Base-by-base conservation (phyloP, 345 rosid genomes). In the Carallia pectinifolia region DNA sequence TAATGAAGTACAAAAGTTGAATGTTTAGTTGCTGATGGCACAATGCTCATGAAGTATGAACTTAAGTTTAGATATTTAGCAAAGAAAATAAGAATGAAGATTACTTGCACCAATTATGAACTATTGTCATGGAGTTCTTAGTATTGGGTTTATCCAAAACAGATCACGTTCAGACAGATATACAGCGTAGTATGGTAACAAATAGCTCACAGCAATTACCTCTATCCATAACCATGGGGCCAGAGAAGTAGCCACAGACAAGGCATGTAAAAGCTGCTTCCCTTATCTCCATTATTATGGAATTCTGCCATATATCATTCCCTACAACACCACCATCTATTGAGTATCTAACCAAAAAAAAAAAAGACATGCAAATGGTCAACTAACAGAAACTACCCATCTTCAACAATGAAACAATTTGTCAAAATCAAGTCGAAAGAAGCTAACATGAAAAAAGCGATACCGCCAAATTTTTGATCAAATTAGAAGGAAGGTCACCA, bases 251-350 rank as follows among this genome's bases (percentile, higher is more conserved):
- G 23, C 97, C 97, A 77, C 97, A 95, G 60, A 88, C 89, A 38
- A 89, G 91, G 80, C 97, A 95, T 66, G 89, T 90, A 74, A 92
- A 95, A 52, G 86, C 80, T 6, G 97, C 97, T 81, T 95, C 99
- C 79, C 97, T 89, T 44, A 92, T 92, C 82, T 95, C 97, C 1
- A 97, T 97, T 81, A 95, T 95, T 66, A 23, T 23, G 23, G 23
- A 23, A 23, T 23, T 23, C 23, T 23, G 23, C 23, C 23, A 92
- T 88, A 23, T 23, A 23, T 23, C 23, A 23, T 92, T 64, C 97
- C 97, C 75, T 90, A 90, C 81, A 95, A 23, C 23, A 23, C 23
- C 23, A 23, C 23, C 23, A 23, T 23, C 23, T 23, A 23, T 23
- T 23, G 23, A 23, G 23, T 23, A 23, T 23, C 23, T 23, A 23